Base-by-base conservation (phyloP, 805 yeast species). In the Yarrowia bubula region DNA sequence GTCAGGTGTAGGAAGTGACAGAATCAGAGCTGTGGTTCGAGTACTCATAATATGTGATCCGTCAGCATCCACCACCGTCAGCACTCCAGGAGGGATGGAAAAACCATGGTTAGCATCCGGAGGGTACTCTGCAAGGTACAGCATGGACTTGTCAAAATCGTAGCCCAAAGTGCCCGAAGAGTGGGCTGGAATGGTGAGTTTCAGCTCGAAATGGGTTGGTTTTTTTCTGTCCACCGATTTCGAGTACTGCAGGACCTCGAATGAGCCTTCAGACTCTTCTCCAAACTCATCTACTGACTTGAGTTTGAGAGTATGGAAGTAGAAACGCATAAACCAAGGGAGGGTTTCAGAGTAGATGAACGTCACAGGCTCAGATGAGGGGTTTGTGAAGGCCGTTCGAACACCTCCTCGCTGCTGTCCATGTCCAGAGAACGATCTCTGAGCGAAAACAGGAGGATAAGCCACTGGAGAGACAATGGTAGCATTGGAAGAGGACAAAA, bases 91-190 rank as follows among this genome's bases (percentile, higher is more conserved):
- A 28, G 95, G 95, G 48, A 95, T 85, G 66, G 92, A 93, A 76
- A 95, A 95, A 0, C 99, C 99, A 71, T 95, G 98, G 74, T 95
- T 95, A 1, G 99, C 98, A 79, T 95, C 99, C 0, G 99, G 99
- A n/a, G 99, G 99, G 72, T 95, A 95, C 74, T 95, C 98, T 3
- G 92, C 89, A 67, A 89, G 86, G 66, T 87, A 82, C 35, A 95
- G 80, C 73, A 95, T 80, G 0, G 96, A 86, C 74, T 92, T 95
- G 73, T 95, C 98, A 73, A 93, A 92, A 65, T 87, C 84, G 73
- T 89, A 89, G 2, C 88, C 84, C 62, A 91, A 69, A 1, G 87
- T 81, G 50, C 89, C 74, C 7, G 86, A 80, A 13, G 86, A 80
- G 2, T 79, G 72, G 1, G 92, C 82, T 0, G 98, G 98, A 2